Evolutionary conservation across 2,329 filamentous ascomycete species (phyloP).

Genomic region (Pseudodiploospora longispora): DNA sequence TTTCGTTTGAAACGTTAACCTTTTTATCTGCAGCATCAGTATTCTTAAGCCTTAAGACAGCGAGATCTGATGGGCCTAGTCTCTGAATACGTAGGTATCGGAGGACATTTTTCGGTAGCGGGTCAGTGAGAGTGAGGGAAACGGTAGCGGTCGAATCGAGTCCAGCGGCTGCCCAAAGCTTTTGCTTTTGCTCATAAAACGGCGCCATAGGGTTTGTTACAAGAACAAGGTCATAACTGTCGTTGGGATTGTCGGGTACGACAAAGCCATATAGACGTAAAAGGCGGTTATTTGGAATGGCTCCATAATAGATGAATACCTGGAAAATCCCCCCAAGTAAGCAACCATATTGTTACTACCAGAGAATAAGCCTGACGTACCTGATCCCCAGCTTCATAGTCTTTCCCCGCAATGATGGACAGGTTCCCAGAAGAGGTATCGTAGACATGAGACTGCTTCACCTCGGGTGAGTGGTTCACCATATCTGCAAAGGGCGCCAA

Average conservation of each 20-base stretch:
- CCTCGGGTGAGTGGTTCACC: slow-evolving; percentile 27
- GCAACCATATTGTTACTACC: slow-evolving; percentile 5
- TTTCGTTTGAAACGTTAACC: slow-evolving; percentile 24
- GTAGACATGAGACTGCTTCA: slow-evolving; percentile 27
- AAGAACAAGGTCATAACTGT: slow-evolving; percentile 29
- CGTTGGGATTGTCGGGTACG: slow-evolving; percentile 25
- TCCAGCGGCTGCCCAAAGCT: slow-evolving; percentile 24
- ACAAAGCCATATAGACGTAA: slow-evolving; percentile 30
- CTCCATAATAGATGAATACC: slow-evolving; percentile 24
- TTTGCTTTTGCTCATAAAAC: slow-evolving; percentile 25
- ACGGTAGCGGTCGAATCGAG: slow-evolving; percentile 23
- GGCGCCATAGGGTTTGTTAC: slow-evolving; percentile 24
- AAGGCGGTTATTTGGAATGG: slow-evolving; percentile 26
- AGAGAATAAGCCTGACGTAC: slow-evolving; percentile 16
- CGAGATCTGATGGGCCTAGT: slow-evolving; percentile 20
- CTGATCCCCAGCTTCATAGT: slow-evolving; percentile 26
- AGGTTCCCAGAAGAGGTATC: slow-evolving; percentile 22
- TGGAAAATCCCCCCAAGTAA: background rate
- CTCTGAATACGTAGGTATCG: slow-evolving; percentile 29
- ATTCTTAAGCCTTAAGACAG: slow-evolving; percentile 15
- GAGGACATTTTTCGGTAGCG: slow-evolving; percentile 24
- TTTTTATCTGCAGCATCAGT: slow-evolving; percentile 16
- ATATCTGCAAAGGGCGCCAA: slow-evolving; percentile 28
- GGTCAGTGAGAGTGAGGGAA: slow-evolving; percentile 23
- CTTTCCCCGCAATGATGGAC: slow-evolving; percentile 17